Evolutionary conservation across 805 yeast genomes (phyloP).

Genomic region (Hanseniaspora thailandica): DNA sequence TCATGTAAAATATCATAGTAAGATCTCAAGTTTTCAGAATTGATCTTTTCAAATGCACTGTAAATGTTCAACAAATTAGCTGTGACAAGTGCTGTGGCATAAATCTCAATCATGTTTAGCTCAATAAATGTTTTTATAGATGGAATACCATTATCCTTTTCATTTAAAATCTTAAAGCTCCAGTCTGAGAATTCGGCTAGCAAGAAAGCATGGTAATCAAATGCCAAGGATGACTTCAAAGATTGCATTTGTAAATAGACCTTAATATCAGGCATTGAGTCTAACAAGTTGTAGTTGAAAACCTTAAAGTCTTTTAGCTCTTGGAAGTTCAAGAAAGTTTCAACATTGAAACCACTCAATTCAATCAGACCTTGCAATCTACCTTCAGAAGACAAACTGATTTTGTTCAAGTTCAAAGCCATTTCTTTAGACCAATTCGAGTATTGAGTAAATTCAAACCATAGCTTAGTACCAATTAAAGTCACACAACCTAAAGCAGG

Average conservation of each 20-base stretch:
- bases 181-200: conserved; percentile 42
- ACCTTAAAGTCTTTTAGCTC: conserved; percentile 29
- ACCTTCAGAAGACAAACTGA: conserved; percentile 52
- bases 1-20: conserved; percentile 66
- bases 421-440: conserved; percentile 62
- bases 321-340: conserved; percentile 63
- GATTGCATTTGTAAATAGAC: conserved; percentile 45
- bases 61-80: conserved; percentile 70
- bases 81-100: conserved; percentile 73
- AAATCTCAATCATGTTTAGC: conserved; percentile 46
- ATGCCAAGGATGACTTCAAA: conserved; percentile 50
- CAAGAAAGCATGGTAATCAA: conserved; percentile 79
- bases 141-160: conserved; percentile 37
- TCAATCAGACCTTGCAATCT: conserved; percentile 64
- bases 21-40: conserved; percentile 58
- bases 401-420: conserved; percentile 43
- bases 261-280: conserved; percentile 28
- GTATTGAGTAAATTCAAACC: conserved; percentile 59
- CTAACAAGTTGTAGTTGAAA: neutral
- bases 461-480: conserved; percentile 44
- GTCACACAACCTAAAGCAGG: conserved; percentile 63
- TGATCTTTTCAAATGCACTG: conserved; percentile 56
- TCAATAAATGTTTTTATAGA: conserved; percentile 40
- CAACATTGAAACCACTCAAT: conserved; percentile 39
- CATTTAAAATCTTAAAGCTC: conserved; percentile 53